A percentile compares a stretch with the other conserved stretches of the same genome.
Conservation (phyloP, 2,329 filamentous ascomycete genomes). For the Parastagonospora nodorum region DNA sequence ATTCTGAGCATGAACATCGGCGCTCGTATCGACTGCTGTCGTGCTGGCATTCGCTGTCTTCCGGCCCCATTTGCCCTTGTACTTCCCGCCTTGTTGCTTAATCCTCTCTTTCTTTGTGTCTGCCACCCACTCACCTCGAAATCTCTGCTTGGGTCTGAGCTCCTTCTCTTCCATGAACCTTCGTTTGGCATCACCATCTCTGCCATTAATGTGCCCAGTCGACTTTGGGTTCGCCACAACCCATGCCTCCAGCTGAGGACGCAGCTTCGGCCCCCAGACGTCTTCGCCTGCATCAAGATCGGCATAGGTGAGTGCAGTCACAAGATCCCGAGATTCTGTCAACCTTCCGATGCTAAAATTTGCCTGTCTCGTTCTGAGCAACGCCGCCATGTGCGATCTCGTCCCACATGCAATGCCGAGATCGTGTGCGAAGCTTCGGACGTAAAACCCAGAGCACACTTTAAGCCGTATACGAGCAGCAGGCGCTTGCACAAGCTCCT, state of each 20-base stretch:
- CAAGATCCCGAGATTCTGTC: too few relatives aligned
- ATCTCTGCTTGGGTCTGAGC: slow-evolving; percentile 25
- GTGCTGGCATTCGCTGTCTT: slow-evolving; percentile 4
- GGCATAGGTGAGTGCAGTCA: slow-evolving; percentile 24
- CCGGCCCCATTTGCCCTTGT: slow-evolving; percentile 30
- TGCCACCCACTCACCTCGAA: slow-evolving; percentile 35
- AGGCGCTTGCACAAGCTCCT: slow-evolving; percentile 15
- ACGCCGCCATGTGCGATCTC: slow-evolving; percentile 28
- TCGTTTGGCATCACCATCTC: slow-evolving; percentile 19
- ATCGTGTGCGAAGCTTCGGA: slow-evolving; percentile 41
- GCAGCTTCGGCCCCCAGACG: slow-evolving; percentile 27
- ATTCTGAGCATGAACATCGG: too few relatives aligned
- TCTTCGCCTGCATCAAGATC: slow-evolving; percentile 30
- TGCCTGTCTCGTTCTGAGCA: slow-evolving; percentile 33
- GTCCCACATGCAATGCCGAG: slow-evolving; percentile 31
- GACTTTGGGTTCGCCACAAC: slow-evolving; percentile 21
- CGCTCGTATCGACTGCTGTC: background rate
- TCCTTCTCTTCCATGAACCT: slow-evolving; percentile 15
- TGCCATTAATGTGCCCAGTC: slow-evolving; percentile 24
- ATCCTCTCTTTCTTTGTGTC: slow-evolving; percentile 34
- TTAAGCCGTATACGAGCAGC: slow-evolving; percentile 28
- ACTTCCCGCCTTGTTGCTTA: slow-evolving; percentile 35
- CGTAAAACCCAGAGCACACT: slow-evolving; percentile 39
- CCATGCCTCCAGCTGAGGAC: slow-evolving; percentile 28
- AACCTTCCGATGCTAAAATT: slow-evolving; percentile 16